Percentiles rank a stretch among this genome's conserved stretches.
Conservation (phyloP, 345 rosid species). For the Barbarea vulgaris region DNA sequence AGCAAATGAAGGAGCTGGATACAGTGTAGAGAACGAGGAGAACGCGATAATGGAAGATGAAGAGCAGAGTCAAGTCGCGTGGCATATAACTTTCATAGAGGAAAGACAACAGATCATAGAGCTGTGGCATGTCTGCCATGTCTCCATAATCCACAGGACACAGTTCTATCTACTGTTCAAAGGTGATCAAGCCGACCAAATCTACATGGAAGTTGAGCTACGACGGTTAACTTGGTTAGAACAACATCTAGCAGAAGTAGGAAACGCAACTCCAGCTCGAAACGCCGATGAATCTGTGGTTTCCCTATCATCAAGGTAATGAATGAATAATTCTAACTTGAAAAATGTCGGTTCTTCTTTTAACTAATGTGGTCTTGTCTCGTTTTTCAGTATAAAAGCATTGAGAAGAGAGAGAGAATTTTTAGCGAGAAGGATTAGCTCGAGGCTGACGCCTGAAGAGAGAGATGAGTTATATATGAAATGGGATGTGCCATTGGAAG, state of each 20-base stretch:
- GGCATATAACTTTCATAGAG: constrained; percentile 81
- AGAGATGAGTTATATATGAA: constrained; percentile 78
- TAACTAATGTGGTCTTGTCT: background rate
- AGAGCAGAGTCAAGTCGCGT: constrained; percentile 68
- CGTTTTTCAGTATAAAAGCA: constrained; percentile 66
- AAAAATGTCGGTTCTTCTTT: background rate
- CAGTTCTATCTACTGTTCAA: constrained; percentile 91
- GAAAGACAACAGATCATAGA: constrained; percentile 95
- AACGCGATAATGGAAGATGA: constrained; percentile 49
- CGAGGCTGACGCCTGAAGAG: constrained; percentile 73
- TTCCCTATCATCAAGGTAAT: constrained; percentile 81
- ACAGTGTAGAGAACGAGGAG: constrained; percentile 63
- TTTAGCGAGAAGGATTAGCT: constrained; percentile 79
- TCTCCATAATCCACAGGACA: constrained; percentile 90
- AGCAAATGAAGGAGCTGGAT: constrained; percentile 94
- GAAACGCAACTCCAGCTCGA: constrained; percentile 83
- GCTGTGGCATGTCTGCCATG: constrained; percentile 86
- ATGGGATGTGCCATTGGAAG: constrained; percentile 94
- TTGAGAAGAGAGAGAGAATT: constrained; percentile 90
- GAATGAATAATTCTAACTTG: background rate
- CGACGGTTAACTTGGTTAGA: constrained; percentile 95
- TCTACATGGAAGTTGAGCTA: constrained; percentile 98
- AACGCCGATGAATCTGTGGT: constrained; percentile 67
- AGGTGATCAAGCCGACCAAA: constrained; percentile 96
- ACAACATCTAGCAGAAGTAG: constrained; percentile 86